Percentiles rank a stretch among this genome's conserved stretches.
Conservation (phyloP, 2,329 filamentous ascomycete species). For the Chrysoporthe puriensis region DNA sequence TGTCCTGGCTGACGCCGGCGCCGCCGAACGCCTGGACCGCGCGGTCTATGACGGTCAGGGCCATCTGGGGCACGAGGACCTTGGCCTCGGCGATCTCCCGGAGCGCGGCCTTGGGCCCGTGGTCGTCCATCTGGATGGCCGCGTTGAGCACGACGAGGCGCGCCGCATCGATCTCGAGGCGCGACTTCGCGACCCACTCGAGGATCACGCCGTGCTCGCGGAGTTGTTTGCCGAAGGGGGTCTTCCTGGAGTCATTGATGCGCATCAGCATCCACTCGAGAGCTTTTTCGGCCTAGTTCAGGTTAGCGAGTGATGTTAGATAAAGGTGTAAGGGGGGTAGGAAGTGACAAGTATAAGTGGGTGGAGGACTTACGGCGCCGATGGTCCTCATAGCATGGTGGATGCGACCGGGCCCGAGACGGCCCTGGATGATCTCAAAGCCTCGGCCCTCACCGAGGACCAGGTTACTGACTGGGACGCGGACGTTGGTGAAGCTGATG, state of each 20-base stretch:
- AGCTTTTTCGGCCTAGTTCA: constrained; percentile 73
- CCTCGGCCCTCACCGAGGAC: constrained; percentile 91
- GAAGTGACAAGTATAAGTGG: neutral
- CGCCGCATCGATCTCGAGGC: constrained; percentile 91
- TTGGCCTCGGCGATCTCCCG: constrained; percentile 96
- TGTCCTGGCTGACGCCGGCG: constrained; percentile 91
- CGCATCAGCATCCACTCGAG: constrained; percentile 94
- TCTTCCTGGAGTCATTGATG: constrained; percentile 90
- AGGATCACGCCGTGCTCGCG: constrained; percentile 91
- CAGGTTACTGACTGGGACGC: constrained; percentile 81
- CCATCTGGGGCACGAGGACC: constrained; percentile 82
- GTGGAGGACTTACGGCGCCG: constrained; percentile 64
- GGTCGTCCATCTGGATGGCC: constrained; percentile 89
- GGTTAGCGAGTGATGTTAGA: neutral
- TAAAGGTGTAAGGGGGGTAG: neutral
- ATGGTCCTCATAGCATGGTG: constrained; percentile 98
- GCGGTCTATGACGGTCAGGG: constrained; percentile 87
- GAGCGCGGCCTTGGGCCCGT: constrained; percentile 84
- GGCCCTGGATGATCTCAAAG: constrained; percentile 98
- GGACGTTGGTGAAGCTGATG: constrained; percentile 85
- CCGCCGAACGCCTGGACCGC: constrained; percentile 92
- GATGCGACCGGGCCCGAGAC: constrained; percentile 92
- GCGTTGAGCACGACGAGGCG: constrained; percentile 91
- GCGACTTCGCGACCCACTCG: constrained; percentile 89
- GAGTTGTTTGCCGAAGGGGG: constrained; percentile 86